Percentiles rank a stretch among this genome's conserved stretches.
phyloP scores from a whole-genome alignment of 306 rosid species.

The Biancaea sappan region DNA sequence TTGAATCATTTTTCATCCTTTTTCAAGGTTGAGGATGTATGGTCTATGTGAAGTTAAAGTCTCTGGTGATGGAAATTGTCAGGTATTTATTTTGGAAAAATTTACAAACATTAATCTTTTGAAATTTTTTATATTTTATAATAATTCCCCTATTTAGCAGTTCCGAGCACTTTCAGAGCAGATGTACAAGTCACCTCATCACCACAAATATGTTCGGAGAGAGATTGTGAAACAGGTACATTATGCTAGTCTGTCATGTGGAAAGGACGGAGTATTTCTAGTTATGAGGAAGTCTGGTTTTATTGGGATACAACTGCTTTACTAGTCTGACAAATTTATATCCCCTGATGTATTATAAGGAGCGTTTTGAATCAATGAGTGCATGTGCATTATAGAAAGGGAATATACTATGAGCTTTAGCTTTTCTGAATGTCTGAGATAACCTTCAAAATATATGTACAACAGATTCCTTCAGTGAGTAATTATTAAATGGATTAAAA shows the following conservation, averaged over 20 bases:
- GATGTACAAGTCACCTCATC: constrained; percentile 72
- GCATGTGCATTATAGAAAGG: background rate
- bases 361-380: background rate
- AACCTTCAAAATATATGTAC: background rate
- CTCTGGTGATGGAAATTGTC: constrained; percentile 96
- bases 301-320: background rate
- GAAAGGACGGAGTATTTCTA: constrained; percentile 18
- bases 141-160: constrained; percentile 46
- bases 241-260: background rate
- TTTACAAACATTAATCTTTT: constrained; percentile 8
- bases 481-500: background rate
- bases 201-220: constrained; percentile 82
- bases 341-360: background rate
- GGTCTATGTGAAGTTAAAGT: constrained; percentile 85
- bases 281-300: background rate
- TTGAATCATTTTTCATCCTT: constrained; percentile 16
- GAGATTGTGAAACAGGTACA: constrained; percentile 76
- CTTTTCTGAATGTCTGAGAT: background rate
- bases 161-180: constrained; percentile 93
- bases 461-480: background rate
- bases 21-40: constrained; percentile 64
- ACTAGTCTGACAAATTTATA: background rate
- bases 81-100: constrained; percentile 50
- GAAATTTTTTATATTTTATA: constrained; percentile 17
- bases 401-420: background rate